Percentiles rank a stretch among this genome's conserved stretches.
These are phyloP conservation scores for Vanderwaltozyma polyspora DNA, from an alignment of 805 yeast species.

Conservation along the genomic window DNA sequence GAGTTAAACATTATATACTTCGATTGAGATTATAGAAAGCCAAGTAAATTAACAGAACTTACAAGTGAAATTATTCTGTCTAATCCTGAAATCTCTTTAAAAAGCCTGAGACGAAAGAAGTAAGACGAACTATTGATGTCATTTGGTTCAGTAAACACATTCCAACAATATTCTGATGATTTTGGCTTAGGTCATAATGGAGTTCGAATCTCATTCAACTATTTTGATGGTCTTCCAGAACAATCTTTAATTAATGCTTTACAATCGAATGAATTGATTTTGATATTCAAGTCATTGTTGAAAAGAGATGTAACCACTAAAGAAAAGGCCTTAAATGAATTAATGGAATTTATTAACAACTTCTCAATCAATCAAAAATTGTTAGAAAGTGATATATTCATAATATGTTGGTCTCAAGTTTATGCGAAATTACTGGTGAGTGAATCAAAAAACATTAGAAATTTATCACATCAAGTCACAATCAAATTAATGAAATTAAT, in stretches of 20 bases:
- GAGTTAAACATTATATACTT: too few species aligned
- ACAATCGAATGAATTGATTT: conserved; percentile 31
- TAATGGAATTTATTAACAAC: conserved; percentile 28
- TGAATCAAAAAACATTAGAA: conserved; percentile 53
- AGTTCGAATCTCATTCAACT: conserved; percentile 54
- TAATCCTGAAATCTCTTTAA: too few species aligned
- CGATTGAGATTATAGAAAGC: too few species aligned
- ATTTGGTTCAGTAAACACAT: conserved; percentile 19
- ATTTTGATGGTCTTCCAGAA: conserved; percentile 71
- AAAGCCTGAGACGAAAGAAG: too few species aligned
- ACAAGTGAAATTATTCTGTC: too few species aligned
- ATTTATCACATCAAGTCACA: conserved; percentile 53
- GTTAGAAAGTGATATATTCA: conserved; percentile 38
- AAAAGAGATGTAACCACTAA: conserved; percentile 79
- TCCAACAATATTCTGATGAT: conserved; percentile 19
- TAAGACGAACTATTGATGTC: too few species aligned
- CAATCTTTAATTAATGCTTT: conserved; percentile 40
- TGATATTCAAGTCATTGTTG: conserved; percentile 63
- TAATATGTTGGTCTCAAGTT: conserved; percentile 65
- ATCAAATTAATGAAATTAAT: conserved; percentile 38
- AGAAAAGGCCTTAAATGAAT: conserved; percentile 62
- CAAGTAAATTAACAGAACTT: too few species aligned
- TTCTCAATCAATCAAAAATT: conserved; percentile 5
- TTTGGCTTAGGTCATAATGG: conserved; percentile 32
- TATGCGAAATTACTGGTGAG: conserved; percentile 74